Base-by-base conservation (phyloP, 73 alveolate species). In the Paramecium primaurelia region DNA sequence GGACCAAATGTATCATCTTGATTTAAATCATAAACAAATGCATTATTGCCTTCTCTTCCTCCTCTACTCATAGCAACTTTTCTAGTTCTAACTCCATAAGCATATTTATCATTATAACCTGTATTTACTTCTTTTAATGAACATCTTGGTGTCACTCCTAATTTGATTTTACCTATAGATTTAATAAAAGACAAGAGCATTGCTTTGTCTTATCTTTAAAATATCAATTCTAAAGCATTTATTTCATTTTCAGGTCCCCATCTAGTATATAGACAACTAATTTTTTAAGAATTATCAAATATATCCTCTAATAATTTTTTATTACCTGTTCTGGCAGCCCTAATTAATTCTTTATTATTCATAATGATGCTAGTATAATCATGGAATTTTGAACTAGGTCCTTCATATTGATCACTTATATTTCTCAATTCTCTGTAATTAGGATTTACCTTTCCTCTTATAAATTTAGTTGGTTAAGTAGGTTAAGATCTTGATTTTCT, bases 41-140 rank as follows among this genome's bases (percentile, higher is more conserved):
- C 99, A 95, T 97, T 98, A 95, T 98, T 98, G 8, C 99, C 99
- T 96, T 97, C 95, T 68, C 98, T 95, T 58, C 96, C 97, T 40
- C 99, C 99, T 93, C 99, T 95, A 9, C 99, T 93, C 95, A 94
- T 93, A 42, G 97, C 88, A 34, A 98, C 98, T 83, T 94, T 95
- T 94, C 99, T 96, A 4, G 97, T 96, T 71, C 94, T 87, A 22
- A 95, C 97, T 10, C 99, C 99, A 86, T 95, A 97, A 69, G 99
- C 98, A 95, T 89, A 93, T 58, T 92, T 92, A 54, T 96, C 93
- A 40, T 94, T 97, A 90, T 77, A 95, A 34, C 99, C 99, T 11
- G 99, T 94, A 51, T 96, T 95, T 59, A 97, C 96, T 59, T 94
- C 91, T 68, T 92, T 73, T 49, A 98, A 93, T 26, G 95, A 92